Base-by-base conservation (phyloP, 2,329 filamentous ascomycete genomes). In the Microthyrium microscopicum region DNA sequence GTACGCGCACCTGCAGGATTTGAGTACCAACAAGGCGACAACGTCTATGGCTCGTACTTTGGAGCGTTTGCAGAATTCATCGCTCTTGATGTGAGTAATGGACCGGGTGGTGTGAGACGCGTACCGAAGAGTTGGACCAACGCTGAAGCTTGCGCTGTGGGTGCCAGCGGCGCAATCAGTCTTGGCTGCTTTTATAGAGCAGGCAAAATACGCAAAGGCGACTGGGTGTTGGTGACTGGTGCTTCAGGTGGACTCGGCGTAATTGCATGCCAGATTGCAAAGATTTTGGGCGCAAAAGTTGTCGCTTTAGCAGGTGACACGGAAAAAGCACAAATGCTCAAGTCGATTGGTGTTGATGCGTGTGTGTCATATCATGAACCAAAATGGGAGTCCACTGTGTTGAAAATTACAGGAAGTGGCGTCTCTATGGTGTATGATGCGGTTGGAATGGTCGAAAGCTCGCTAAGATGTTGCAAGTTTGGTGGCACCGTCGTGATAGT, bases 371-470 rank as follows among this genome's bases (percentile, higher is more conserved):
- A 64, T 41, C 41, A 46, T 4, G 37, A 50, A 4, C 25, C 34
- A 9, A 48, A 53, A 1, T 75, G 69, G 70, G 62, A 61, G 44
- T 51, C 62, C n/a, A 43, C 53, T 11, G 61, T 74, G 3, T 49
- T 60, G n/a, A 46, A 50, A 3, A 40, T 62, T 15, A 72, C 66
- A 1, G 31, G 22, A 6, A 18, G 47, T 2, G 70, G 70, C 0
- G 68, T 67, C 2, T 61, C 74, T 49, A 56, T 70, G 0, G 63
- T 73, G 9, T 67, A 66, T 42, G 70, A 75, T 49, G 59, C 62
- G 5, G 67, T 73, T 8, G 69, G 70, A 1, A 55, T 68, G 17
- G 65, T 73, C 5, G 58, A 64, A 39, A 58, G 59, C 37, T 66
- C 64, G 25, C 46, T 74, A 19, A 61, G 61, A 37, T 70, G 66